phyloP scores from a whole-genome alignment of 75 land plant genomes.

The Selaginella tamariscina region DNA sequence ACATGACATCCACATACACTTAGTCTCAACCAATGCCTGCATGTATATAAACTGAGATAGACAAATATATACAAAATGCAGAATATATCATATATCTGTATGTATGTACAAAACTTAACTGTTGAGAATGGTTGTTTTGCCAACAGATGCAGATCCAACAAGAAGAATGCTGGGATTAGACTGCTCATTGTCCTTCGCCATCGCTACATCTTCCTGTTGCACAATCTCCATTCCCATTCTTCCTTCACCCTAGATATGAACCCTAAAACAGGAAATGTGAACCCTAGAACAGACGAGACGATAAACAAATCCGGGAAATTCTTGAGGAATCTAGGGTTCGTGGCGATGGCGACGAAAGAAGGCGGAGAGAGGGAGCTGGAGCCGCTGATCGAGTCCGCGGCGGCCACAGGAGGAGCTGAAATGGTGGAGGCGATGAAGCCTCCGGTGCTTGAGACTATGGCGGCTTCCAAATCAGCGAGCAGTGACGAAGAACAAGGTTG shows the following conservation, averaged over 20 bases:
- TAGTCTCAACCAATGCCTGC: conserved; percentile 45
- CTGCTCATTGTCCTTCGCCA: neutral
- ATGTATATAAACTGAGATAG: conserved; percentile 4
- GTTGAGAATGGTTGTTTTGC: conserved; percentile 56
- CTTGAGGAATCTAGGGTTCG: neutral
- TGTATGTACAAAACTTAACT: conserved; percentile 21
- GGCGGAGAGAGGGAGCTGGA: neutral
- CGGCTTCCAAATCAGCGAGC: neutral
- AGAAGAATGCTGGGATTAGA: conserved; percentile 46
- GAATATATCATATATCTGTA: neutral
- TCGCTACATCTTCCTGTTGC: neutral
- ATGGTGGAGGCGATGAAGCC: neutral
- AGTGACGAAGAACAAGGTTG: conserved; percentile 26
- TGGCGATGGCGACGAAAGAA: neutral
- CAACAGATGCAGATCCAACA: conserved; percentile 52
- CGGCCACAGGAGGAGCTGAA: neutral
- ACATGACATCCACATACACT: conserved; percentile 26
- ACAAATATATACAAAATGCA: neutral
- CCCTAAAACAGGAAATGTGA: no score
- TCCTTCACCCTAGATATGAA: neutral
- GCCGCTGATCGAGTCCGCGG: neutral
- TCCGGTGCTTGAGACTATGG: neutral
- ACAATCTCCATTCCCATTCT: neutral
- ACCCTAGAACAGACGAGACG: neutral
- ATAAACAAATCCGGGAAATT: neutral